A percentile compares a stretch with the other conserved stretches of the same genome.
Conservation (phyloP, 192 early-diverging fungal genomes). For the Rhizophagus clarus region DNA sequence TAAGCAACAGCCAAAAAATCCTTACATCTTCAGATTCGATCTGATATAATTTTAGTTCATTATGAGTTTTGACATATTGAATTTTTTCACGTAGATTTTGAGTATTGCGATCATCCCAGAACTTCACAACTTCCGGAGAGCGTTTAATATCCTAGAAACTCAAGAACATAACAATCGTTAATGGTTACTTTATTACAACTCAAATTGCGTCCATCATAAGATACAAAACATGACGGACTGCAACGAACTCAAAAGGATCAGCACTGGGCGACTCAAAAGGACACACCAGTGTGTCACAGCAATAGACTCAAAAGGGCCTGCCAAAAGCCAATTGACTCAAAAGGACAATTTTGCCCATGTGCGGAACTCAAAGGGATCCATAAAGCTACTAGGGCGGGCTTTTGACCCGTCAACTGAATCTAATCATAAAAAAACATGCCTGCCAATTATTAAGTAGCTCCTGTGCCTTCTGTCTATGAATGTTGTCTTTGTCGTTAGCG, state of each 20-base stretch:
- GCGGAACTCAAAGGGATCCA: conserved; percentile 16
- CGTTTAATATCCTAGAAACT: conserved; percentile 13
- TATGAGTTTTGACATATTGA: not conserved
- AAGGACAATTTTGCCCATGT: conserved; percentile 7
- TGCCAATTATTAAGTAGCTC: conserved; percentile 4
- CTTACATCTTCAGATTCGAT: conserved; percentile 18
- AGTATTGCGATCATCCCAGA: conserved; percentile 3
- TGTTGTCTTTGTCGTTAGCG: not conserved
- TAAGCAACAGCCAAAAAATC: not conserved
- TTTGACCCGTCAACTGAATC: not conserved
- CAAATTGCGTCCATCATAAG: no score
- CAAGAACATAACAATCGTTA: no score
- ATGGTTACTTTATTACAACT: no score
- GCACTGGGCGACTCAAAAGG: conserved; percentile 3
- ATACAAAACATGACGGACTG: not conserved
- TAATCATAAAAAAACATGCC: not conserved
- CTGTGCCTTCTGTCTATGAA: not conserved
- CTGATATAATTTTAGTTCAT: conserved; percentile 5
- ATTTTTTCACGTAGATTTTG: not conserved
- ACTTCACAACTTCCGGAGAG: not conserved
- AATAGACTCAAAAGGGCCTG: conserved; percentile 1
- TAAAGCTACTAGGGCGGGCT: not conserved
- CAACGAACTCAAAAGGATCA: conserved; percentile 6
- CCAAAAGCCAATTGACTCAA: conserved; percentile 8
- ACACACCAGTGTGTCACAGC: conserved; percentile 18